Evolutionary conservation across 2,329 filamentous ascomycete species (phyloP), one percentile per base, ranked within the genome.

Genomic region (Metarhizium guizhouense): DNA sequence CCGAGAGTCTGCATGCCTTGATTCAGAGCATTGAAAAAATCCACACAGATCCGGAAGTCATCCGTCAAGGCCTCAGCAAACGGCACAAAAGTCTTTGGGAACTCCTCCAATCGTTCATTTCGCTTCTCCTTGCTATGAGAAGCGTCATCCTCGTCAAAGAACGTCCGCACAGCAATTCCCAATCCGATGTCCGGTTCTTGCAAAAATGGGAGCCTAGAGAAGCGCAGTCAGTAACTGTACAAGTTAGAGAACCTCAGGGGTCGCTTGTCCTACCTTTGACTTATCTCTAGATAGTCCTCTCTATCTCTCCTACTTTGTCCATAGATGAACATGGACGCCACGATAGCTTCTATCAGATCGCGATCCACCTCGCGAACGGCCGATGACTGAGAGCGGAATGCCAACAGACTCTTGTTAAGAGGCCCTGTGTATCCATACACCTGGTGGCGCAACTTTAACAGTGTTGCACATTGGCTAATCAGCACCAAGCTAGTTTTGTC

Each of bases 391-490:
- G 90, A 92, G 58, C 90, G 88, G 75, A 92, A 99, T 30, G 85
- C 86, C 47, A 99, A 79, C 53, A 96, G 78, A 62, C 93, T 91
- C 70, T 94, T 87, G 76, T 91, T 96, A 1, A 99, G 79, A 1
- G 94, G 93, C 0, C 94, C 94, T 2, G 93, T 96, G 71, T 96
- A 99, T 34, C 94, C 94, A 62, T 93, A 92, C 3, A 82, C 79
- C 63, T 89, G 82, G 68, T 99, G 94, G 36, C 85, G 83, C 59
- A 97, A 78, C 65, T 88, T 90, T 53, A 91, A 82, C 56, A 97
- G 77, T 54, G 88, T 91, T 14, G 92, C 89, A 58, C 92, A 87
- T 43, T 94, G 87, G 62, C 91, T 94, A 64, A 97, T 85, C 48
- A 99, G 79, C 55, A 94, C 80, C 48, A 91, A 84, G 64, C 86